phyloP scores from a whole-genome alignment of 441 rosid species.

The Omphalea diandra region DNA sequence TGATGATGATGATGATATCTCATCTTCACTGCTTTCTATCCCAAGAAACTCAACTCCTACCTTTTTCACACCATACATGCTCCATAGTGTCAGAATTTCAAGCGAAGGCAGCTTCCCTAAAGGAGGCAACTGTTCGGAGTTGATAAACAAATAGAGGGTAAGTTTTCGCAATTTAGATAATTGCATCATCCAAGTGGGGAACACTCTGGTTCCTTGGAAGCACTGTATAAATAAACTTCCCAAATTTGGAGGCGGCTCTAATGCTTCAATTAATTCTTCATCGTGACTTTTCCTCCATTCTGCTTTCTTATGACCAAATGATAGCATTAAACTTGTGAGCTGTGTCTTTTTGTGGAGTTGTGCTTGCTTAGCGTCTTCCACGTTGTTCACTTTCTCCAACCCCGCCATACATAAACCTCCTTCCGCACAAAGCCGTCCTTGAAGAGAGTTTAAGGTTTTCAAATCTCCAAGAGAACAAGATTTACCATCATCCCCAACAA shows the following conservation, averaged over 20 bases:
- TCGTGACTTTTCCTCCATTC: neutral
- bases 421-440: slow-evolving; percentile 9
- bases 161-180: slow-evolving; percentile 1
- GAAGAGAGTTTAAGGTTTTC: slow-evolving; percentile 13
- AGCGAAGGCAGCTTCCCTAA: slow-evolving; percentile 24
- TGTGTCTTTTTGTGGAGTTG: slow-evolving; percentile 19
- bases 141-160: neutral
- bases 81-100: neutral
- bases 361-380: slow-evolving; percentile 14
- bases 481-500: neutral
- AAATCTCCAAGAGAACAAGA: slow-evolving; percentile 11
- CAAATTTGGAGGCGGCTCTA: slow-evolving; percentile 15
- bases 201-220: neutral
- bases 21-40: no score
- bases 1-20: neutral
- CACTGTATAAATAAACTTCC: neutral
- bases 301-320: neutral
- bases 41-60: slow-evolving; percentile 22
- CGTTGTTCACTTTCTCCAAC: slow-evolving; percentile 7
- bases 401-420: no score
- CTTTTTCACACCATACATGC: slow-evolving; percentile 2
- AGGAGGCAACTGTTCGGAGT: slow-evolving; percentile 22
- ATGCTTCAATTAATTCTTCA: slow-evolving; percentile 17
- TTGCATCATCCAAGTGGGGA: slow-evolving; percentile 10
- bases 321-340: slow-evolving; percentile 1